These are phyloP conservation scores for Penicillium crystallinum DNA, from an alignment of 495 filamentous ascomycete species.

Conservation along the genomic window DNA sequence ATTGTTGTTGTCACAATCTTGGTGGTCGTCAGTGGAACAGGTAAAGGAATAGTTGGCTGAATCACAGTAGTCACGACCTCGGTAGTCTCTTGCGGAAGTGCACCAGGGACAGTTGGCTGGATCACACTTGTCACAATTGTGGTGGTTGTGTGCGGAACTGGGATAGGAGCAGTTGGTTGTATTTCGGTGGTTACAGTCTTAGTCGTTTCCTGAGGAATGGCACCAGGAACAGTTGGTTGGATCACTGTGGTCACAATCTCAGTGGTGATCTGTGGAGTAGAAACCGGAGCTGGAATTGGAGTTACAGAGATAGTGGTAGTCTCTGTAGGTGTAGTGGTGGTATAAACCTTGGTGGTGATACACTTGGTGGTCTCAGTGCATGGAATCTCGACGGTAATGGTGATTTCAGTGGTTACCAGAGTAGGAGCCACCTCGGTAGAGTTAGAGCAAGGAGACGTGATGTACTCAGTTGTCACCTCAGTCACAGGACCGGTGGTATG, in stretches of 20 bases:
- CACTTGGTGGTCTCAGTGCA: constrained; percentile 3
- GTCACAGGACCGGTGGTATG: background rate
- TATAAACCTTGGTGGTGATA: background rate
- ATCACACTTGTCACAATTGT: background rate
- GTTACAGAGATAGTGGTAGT: background rate
- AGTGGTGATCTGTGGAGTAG: background rate
- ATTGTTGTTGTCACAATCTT: no score
- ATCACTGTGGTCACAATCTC: background rate
- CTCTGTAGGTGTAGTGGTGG: background rate
- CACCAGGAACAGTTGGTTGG: background rate
- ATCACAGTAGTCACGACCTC: background rate
- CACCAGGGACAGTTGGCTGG: background rate
- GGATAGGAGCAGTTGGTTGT: background rate
- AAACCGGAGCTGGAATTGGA: background rate
- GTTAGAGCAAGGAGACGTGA: background rate
- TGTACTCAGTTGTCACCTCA: no score
- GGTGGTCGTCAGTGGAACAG: no score
- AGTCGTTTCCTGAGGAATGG: background rate
- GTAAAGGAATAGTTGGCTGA: background rate
- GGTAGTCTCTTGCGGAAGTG: background rate
- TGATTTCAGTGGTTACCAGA: background rate
- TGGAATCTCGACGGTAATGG: background rate
- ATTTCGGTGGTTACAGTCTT: background rate
- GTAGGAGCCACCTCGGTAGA: background rate
- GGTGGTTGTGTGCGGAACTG: background rate